Base-by-base conservation (phyloP, 75 land plant species). In the Isoetes taiwanensis region DNA sequence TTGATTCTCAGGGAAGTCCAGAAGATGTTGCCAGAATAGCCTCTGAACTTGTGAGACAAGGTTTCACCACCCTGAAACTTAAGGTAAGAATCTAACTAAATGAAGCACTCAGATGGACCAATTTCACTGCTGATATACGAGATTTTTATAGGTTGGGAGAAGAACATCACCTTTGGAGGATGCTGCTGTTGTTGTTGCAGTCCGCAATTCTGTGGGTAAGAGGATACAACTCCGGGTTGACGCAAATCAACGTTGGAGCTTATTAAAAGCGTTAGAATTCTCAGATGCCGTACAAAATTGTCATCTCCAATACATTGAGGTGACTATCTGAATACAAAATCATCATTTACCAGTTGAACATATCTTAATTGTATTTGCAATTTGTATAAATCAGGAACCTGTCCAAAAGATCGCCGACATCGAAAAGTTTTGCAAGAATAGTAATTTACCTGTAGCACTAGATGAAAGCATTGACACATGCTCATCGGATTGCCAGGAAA, bases 321-420 rank as follows among this genome's bases (percentile, higher is more conserved):
- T 91, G 74, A 16, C 0, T 19, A 28, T 28, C 8, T 12, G 37
- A 4, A 55, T n/a, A 6, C 57, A 30, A 21, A 17, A 48, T 21
- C 52, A 16, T 48, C 21, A 5, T 9, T 9, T 8, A 17, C 16
- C 52, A 10, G 16, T n/a, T 48, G 8, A 8, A 21, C 21, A 10
- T 5, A n/a, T n/a, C n/a, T n/a, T n/a, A n/a, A n/a, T n/a, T n/a
- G n/a, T n/a, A n/a, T n/a, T n/a, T n/a, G n/a, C n/a, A n/a, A n/a
- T n/a, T n/a, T n/a, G n/a, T n/a, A n/a, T n/a, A n/a, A n/a, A 64
- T 11, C 68, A 94, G 99, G 99, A 94, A 67, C 99, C 96, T 54
- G 78, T 93, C 32, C 52, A 71, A 30, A 32, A 33, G 48, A 70
- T 71, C 30, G 71, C 65, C 35, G 90, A 84, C 52, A 78, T 94